Base-by-base conservation (phyloP, 1,284 basidiomycete genomes). In the Ustilago trichophora region DNA sequence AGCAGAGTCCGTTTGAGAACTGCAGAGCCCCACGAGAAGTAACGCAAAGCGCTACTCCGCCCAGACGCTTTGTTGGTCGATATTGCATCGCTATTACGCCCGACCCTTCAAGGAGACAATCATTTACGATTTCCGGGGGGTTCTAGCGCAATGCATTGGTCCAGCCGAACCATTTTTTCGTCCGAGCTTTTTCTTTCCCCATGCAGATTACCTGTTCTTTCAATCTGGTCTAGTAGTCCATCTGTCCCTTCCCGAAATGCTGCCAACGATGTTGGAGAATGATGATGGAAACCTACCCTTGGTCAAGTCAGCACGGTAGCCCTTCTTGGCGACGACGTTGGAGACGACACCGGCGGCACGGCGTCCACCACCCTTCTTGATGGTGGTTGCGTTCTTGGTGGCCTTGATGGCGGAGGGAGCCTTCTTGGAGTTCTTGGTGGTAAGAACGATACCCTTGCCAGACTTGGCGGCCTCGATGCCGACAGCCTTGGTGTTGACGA, bases 31-130 rank as follows among this genome's bases (percentile, higher is more conserved):
- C 53, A 48, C 59, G 38, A 63, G 49, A 48, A 56, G 42, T 19
- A 33, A 21, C 45, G 24, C 42, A 32, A 32, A 24, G 31, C 29
- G 41, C 34, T 18, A 45, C 46, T 49, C 50, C 49, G 62, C 50
- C 54, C 49, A 35, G 41, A 64, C 54, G 59, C 40, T n/a, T n/a
- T 16, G 13, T 12, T 36, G 15, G 22, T 74, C 38, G 52, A 38
- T 80, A 11, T 80, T 48, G 78, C 78, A 80, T 74, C 76, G 52
- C 75, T 73, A 62, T 69, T 80, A 80, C 78, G 73, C 78, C 78
- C 78, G 52, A 51, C 68, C 77, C 76, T 58, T 80, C 78, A 77
- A 67, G 43, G 55, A 37, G 48, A 35, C 21, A 34, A n/a, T 37
- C 33, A n/a, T 36, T 29, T 41, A 48, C 18, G 34, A 41, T 44